Evolutionary conservation across 805 yeast genomes (phyloP).

Genomic region (Yarrowia divulgata): DNA sequence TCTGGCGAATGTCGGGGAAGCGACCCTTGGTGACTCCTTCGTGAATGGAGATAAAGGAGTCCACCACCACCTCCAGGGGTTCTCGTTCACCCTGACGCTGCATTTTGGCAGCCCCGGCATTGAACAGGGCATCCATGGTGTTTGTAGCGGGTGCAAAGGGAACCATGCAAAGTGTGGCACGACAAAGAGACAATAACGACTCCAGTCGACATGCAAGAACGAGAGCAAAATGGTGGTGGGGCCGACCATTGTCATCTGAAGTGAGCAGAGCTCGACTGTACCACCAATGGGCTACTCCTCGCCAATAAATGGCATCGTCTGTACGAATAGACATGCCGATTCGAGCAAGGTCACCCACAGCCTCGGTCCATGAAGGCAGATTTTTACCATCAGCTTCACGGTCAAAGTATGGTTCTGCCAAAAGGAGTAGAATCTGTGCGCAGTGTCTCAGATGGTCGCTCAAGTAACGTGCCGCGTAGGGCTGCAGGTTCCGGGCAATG

Average conservation of each 20-base stretch:
- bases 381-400: slow-evolving; percentile 27
- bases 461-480: slow-evolving; percentile 14
- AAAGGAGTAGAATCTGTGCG: slow-evolving; percentile 14
- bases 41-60: slow-evolving; percentile 19
- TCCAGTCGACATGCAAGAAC: slow-evolving; percentile 38
- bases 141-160: slow-evolving; percentile 23
- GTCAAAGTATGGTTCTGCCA: slow-evolving; percentile 34
- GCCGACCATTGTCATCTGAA: slow-evolving; percentile 12
- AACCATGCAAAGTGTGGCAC: slow-evolving; percentile 27
- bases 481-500: slow-evolving; percentile 22
- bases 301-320: slow-evolving; percentile 33
- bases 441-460: slow-evolving; percentile 27
- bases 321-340: slow-evolving; percentile 29
- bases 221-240: slow-evolving; percentile 31
- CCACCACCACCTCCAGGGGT: slow-evolving; percentile 34
- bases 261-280: slow-evolving; percentile 18
- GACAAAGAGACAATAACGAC: slow-evolving; percentile 31
- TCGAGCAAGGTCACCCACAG: slow-evolving; percentile 35
- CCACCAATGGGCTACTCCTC: slow-evolving; percentile 39
- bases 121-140: slow-evolving; percentile 30
- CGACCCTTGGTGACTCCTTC: slow-evolving; percentile 8
- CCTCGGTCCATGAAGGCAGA: slow-evolving; percentile 35
- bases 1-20: slow-evolving; percentile 20
- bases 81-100: slow-evolving; percentile 27
- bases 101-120: slow-evolving; percentile 36